Percentiles rank a stretch among this genome's conserved stretches.
phyloP scores from a whole-genome alignment of 2,329 filamentous ascomycete species.

The Annulohypoxylon truncatum region DNA sequence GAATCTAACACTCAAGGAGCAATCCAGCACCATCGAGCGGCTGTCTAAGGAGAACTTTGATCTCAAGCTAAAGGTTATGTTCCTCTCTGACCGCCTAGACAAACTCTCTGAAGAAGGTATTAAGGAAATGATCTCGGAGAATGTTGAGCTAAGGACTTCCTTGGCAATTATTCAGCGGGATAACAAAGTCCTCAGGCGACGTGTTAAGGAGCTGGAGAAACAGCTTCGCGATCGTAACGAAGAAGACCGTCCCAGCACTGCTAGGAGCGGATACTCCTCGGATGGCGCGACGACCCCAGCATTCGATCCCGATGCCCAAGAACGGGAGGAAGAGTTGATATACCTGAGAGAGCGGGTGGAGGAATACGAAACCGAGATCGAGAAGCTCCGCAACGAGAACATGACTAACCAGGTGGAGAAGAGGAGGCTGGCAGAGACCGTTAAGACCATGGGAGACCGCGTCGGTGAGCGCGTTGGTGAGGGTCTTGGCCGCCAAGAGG shows the following conservation, averaged over 20 bases:
- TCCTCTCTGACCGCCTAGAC: slow-evolving; percentile 91
- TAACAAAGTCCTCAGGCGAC: slow-evolving; percentile 82
- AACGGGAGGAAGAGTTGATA: slow-evolving; percentile 85
- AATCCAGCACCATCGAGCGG: slow-evolving; percentile 96
- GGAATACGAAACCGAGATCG: slow-evolving; percentile 84
- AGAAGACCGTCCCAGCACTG: slow-evolving; percentile 70
- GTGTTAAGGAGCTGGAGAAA: slow-evolving; percentile 88
- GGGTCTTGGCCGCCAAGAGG: slow-evolving; percentile 66
- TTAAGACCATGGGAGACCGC: slow-evolving; percentile 65
- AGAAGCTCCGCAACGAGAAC: slow-evolving; percentile 81
- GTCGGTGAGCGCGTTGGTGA: slow-evolving; percentile 58
- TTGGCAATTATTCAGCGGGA: slow-evolving; percentile 91
- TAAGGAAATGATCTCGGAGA: slow-evolving; percentile 98
- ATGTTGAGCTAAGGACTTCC: slow-evolving; percentile 93
- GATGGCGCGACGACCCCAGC: slow-evolving; percentile 68
- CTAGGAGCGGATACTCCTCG: slow-evolving; percentile 65
- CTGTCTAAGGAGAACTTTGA: slow-evolving; percentile 99
- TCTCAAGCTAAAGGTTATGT: slow-evolving; percentile 96
- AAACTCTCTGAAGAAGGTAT: slow-evolving; percentile 95
- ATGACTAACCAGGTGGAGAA: slow-evolving; percentile 86
- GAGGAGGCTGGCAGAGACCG: slow-evolving; percentile 83
- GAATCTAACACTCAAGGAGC: slow-evolving; percentile 92
- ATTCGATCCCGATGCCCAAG: slow-evolving; percentile 70
- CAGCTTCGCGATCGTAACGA: slow-evolving; percentile 72
- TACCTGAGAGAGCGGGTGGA: slow-evolving; percentile 89